Percentiles rank a stretch among this genome's conserved stretches.
These are phyloP conservation scores for Jamesozyma jinghongensis DNA, from an alignment of 805 yeast species.

Conservation along the genomic window DNA sequence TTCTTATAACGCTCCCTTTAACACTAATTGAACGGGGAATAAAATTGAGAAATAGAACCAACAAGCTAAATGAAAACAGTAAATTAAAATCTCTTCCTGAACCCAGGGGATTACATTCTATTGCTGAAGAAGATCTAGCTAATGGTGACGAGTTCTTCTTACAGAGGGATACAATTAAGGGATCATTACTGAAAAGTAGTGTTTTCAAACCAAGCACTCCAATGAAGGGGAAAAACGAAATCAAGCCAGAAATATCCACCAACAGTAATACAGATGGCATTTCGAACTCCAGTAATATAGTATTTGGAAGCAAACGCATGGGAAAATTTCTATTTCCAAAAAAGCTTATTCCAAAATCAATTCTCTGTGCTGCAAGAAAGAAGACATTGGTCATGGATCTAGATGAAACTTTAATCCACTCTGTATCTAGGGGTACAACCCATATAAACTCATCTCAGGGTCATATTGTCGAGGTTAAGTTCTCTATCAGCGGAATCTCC, in stretches of 20 bases:
- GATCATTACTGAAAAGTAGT: constrained; percentile 19
- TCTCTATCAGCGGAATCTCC: constrained; percentile 49
- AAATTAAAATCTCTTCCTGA: background rate
- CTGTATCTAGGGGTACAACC: constrained; percentile 53
- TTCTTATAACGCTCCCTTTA: constrained; percentile 48
- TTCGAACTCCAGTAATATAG: constrained; percentile 1
- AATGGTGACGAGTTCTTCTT: constrained; percentile 24
- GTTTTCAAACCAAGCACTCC: constrained; percentile 3
- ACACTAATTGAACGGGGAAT: constrained; percentile 31
- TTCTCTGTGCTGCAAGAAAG: constrained; percentile 29
- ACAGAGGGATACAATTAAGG: constrained; percentile 27
- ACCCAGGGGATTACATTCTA: background rate
- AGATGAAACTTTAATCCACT: constrained; percentile 92
- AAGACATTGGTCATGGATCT: constrained; percentile 76
- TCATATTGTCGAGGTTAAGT: constrained; percentile 74
- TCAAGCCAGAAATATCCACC: background rate
- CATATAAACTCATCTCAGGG: constrained; percentile 32
- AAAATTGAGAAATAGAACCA: constrained; percentile 10
- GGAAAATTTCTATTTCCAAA: constrained; percentile 38
- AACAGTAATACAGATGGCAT: constrained; percentile 1
- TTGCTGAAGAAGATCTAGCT: constrained; percentile 21
- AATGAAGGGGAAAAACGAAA: background rate
- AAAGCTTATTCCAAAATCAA: constrained; percentile 33
- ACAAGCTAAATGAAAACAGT: background rate
- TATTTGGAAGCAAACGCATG: constrained; percentile 27